These are phyloP conservation scores for Annona squamosa DNA, from an alignment of 164 flowering plant genomes.

Conservation along the genomic window DNA sequence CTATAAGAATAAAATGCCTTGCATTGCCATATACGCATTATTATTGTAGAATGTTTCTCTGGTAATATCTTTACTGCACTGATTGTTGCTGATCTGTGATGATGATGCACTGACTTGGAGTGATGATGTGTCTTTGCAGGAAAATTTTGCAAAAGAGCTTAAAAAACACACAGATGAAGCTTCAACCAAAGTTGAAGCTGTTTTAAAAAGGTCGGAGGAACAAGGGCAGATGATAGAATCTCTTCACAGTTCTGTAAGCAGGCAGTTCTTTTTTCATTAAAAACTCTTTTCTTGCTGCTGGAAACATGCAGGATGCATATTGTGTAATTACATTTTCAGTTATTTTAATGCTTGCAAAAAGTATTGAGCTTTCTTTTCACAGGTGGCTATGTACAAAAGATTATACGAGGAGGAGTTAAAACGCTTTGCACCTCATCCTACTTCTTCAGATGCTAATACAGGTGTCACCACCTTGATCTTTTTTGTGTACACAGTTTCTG, in stretches of 20 bases:
- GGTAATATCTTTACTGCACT: too few species aligned
- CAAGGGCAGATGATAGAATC: slow-evolving; percentile 89
- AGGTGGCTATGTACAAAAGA: slow-evolving; percentile 96
- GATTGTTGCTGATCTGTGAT: too few species aligned
- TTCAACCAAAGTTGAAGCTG: slow-evolving; percentile 66
- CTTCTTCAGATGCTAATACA: slow-evolving; percentile 28
- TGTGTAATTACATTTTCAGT: not conserved
- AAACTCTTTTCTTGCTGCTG: not conserved
- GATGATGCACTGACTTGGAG: not conserved
- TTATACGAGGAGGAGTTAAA: slow-evolving; percentile 87
- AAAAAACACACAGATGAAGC: slow-evolving; percentile 62
- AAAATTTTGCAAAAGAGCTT: slow-evolving; percentile 60
- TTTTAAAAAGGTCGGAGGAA: slow-evolving; percentile 73
- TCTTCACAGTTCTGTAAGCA: slow-evolving; percentile 71
- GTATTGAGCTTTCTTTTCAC: not conserved
- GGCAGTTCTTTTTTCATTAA: not conserved
- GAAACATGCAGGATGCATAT: not conserved
- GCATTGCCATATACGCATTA: too few species aligned
- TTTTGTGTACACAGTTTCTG: not conserved
- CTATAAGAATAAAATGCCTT: too few species aligned
- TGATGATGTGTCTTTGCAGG: slow-evolving; percentile 31
- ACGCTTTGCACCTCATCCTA: slow-evolving; percentile 31
- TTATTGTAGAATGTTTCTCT: too few species aligned
- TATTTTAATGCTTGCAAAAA: not conserved
- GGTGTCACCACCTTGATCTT: slow-evolving; percentile 27